Conservation (phyloP, 2,329 filamentous ascomycete genomes). For the Aspergillus brasiliensis region DNA sequence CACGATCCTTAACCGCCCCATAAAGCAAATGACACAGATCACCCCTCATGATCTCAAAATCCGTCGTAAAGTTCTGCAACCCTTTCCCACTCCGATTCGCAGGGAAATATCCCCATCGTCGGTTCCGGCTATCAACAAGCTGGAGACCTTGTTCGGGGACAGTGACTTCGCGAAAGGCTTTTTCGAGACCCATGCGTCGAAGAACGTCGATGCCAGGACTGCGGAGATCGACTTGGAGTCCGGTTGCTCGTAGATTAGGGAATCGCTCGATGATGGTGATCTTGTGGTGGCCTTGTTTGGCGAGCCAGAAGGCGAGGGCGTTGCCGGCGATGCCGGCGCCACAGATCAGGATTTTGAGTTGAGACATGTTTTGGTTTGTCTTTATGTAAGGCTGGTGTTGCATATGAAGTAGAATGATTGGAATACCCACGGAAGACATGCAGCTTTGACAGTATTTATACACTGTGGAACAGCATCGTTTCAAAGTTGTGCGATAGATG, state of each 20-base stretch:
- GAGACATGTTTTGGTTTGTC: background rate
- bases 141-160: slow-evolving; percentile 54
- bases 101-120: slow-evolving; percentile 44
- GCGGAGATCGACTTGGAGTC: slow-evolving; percentile 59
- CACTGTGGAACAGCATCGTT: no score
- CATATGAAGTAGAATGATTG: background rate
- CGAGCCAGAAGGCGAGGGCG: slow-evolving; percentile 54
- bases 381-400: background rate
- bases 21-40: slow-evolving; percentile 53
- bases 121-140: slow-evolving; percentile 48
- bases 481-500: background rate
- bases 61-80: slow-evolving; percentile 46
- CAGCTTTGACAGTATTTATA: no score
- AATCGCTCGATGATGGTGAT: slow-evolving; percentile 48
- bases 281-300: slow-evolving; percentile 37
- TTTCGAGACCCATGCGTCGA: slow-evolving; percentile 55
- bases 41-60: slow-evolving; percentile 60
- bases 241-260: slow-evolving; percentile 47
- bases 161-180: slow-evolving; percentile 39
- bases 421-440: no score
- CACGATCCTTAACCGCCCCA: slow-evolving; percentile 24
- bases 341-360: slow-evolving; percentile 52
- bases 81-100: slow-evolving; percentile 41
- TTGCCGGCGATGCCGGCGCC: slow-evolving; percentile 46
- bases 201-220: slow-evolving; percentile 56